These are phyloP conservation scores for Iris pallida DNA, from an alignment of 116 monocot genomes.

Conservation along the genomic window DNA sequence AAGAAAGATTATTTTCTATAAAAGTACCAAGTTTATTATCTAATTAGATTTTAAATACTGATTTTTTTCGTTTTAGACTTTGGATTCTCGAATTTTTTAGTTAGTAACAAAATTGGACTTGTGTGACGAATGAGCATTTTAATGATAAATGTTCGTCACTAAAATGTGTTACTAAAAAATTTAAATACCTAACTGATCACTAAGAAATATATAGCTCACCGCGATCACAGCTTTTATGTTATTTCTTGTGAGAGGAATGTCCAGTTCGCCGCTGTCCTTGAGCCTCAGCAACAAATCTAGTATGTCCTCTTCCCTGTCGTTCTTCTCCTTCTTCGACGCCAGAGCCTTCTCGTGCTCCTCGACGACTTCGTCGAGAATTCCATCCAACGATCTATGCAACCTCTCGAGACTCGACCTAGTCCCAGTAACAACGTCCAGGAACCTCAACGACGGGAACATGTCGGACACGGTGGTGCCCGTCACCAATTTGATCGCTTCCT, in stretches of 20 bases:
- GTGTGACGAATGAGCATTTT: no score
- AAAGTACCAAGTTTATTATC: no score
- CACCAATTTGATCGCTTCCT: not conserved
- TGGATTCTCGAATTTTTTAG: no score
- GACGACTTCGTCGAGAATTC: not conserved
- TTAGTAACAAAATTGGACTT: no score
- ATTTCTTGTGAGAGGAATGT: not conserved
- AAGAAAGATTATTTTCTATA: no score
- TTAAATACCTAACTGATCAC: no score
- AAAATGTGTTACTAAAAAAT: no score
- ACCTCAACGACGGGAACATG: conserved; percentile 1
- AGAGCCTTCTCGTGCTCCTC: conserved; percentile 7
- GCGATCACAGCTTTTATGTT: not conserved
- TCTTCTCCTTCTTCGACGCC: not conserved
- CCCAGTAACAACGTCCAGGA: not conserved
- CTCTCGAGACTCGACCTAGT: not conserved
- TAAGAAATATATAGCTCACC: not conserved
- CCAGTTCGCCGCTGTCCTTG: not conserved
- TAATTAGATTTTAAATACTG: no score
- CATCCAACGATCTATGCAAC: not conserved
- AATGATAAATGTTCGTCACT: no score
- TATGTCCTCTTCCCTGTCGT: not conserved
- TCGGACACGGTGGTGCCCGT: not conserved
- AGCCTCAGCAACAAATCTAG: not conserved
- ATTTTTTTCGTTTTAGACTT: no score